A percentile compares a stretch with the other conserved stretches of the same genome.
These are phyloP conservation scores for Hygrophila difformis DNA, from an alignment of 257 asterid genomes.

Conservation along the genomic window DNA sequence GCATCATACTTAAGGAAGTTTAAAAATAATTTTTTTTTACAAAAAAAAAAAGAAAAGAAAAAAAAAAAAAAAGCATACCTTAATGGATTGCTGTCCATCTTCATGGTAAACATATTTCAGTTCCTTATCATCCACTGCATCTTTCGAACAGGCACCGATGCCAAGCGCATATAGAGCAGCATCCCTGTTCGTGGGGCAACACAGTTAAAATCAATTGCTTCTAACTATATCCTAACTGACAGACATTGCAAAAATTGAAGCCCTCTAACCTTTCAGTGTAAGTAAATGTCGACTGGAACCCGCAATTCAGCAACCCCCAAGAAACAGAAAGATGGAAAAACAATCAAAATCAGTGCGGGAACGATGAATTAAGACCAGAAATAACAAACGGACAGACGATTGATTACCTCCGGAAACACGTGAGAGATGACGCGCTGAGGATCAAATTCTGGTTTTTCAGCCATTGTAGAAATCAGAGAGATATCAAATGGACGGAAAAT, in stretches of 20 bases:
- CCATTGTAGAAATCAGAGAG: constrained; percentile 6
- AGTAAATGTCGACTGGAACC: constrained; percentile 38
- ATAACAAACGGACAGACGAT: not conserved
- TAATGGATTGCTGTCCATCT: constrained; percentile 67
- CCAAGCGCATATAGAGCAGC: constrained; percentile 59
- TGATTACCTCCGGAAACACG: constrained; percentile 48
- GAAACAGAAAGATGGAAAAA: not conserved
- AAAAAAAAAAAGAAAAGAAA: no score
- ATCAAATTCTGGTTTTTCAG: constrained; percentile 36
- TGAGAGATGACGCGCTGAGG: constrained; percentile 55
- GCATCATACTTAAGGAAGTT: no score
- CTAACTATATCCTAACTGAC: not conserved
- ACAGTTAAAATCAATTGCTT: constrained; percentile 5
- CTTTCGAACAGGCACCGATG: constrained; percentile 48
- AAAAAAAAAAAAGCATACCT: constrained; percentile 36
- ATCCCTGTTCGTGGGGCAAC: constrained; percentile 31
- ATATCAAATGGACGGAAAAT: no score
- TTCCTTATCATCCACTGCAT: constrained; percentile 78
- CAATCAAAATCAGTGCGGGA: not conserved
- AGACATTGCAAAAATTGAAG: constrained; percentile 3
- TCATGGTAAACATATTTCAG: constrained; percentile 85
- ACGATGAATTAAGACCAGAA: not conserved
- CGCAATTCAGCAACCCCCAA: constrained; percentile 14
- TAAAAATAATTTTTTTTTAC: no score
- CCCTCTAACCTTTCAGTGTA: constrained; percentile 58